Evolutionary conservation across 139 green algal genomes (phyloP), one percentile per base, ranked within the genome.

Genomic region (Nannochloris sp.): DNA sequence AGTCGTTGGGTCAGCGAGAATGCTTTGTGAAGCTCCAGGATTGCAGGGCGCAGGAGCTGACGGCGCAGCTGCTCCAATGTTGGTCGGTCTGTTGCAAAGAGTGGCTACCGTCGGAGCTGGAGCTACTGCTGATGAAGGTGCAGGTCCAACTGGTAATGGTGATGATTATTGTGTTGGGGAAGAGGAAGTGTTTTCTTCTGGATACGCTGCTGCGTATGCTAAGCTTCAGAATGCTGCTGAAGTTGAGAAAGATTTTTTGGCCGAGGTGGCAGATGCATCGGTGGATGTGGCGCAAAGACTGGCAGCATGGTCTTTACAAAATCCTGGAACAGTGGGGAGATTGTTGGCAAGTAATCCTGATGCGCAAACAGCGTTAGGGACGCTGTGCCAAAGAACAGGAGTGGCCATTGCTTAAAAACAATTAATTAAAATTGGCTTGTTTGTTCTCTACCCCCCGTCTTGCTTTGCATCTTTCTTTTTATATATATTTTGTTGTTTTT

Each of bases 181-280:
- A 13, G 75, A 78, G 29, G 72, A 69, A 23, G 75, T 80, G 24
- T 71, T 44, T 23, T 60, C 35, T 6, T 57, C 61, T 13, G 84
- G 87, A 10, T 94, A 94, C 77, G 77, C 64, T 3, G 84, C 86
- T 5, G 83, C 85, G 0, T 94, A 87, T 68, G 87, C 87, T 1
- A 71, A 83, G 59, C 83, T 97, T 30, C 75, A 87, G 61, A 88
- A 97, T 63, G 90, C 90, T 13, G 59, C 13, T 35, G 46, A 46
- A 35, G 33, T 61, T 4, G 71, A 83, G 23, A 54, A 29, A 32
- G 80, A 86, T 42, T 57, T 61, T 0, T 29, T 81, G 48, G 48
- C 70, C 14, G 71, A 76, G 10, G 51, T 90, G 10, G 56, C 64
- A 25, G 79, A 88, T 24, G 62, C 53, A 13, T 66, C 56, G 31